phyloP scores from a whole-genome alignment of 2,329 filamentous ascomycete species.

The Botrytis paeoniae region DNA sequence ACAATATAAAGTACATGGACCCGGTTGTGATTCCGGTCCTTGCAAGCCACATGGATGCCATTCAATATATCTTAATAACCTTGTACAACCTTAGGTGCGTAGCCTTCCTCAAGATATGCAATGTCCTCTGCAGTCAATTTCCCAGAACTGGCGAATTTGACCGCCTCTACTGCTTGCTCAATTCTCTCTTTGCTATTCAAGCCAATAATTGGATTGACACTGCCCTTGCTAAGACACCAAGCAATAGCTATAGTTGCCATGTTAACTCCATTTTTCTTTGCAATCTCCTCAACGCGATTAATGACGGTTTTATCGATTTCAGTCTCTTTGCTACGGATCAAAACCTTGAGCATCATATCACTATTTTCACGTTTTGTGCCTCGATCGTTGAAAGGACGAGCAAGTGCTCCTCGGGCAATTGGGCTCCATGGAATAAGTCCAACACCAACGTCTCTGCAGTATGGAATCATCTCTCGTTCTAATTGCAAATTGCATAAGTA shows the following conservation, averaged over 20 bases:
- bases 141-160: slow-evolving; percentile 42
- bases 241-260: slow-evolving; percentile 60
- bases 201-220: slow-evolving; percentile 53
- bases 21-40: not conserved
- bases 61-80: slow-evolving; percentile 23
- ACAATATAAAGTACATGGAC: not conserved
- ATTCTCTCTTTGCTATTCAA: slow-evolving; percentile 51
- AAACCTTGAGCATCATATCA: slow-evolving; percentile 25
- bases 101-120: slow-evolving; percentile 53
- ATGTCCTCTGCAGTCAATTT: slow-evolving; percentile 52
- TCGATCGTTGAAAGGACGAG: slow-evolving; percentile 33
- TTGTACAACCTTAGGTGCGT: slow-evolving; percentile 41
- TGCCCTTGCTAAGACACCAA: slow-evolving; percentile 50
- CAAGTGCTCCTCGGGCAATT: slow-evolving; percentile 38
- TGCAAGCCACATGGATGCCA: slow-evolving; percentile 18
- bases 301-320: slow-evolving; percentile 36
- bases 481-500: not conserved
- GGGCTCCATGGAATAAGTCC: slow-evolving; percentile 43
- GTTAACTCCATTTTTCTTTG: slow-evolving; percentile 53
- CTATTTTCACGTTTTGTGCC: slow-evolving; percentile 29
- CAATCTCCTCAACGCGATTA: slow-evolving; percentile 52
- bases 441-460: slow-evolving; percentile 38
- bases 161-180: slow-evolving; percentile 50
- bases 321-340: slow-evolving; percentile 28
- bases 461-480: slow-evolving; percentile 43